These are phyloP conservation scores for Geotrichum reessii DNA, from an alignment of 1,139 yeast genomes.

Conservation along the genomic window DNA sequence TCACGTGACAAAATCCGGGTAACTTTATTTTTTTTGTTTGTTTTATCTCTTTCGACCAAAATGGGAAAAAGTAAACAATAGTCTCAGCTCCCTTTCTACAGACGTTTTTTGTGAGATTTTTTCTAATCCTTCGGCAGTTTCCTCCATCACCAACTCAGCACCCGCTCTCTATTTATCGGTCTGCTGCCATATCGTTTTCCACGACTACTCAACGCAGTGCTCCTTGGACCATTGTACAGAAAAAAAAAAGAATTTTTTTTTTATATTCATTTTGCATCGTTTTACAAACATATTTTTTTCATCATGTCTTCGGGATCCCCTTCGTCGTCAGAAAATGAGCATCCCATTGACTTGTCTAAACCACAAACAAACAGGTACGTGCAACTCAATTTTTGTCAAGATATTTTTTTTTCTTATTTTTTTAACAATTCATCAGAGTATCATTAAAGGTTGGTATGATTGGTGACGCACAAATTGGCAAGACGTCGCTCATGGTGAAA, in stretches of 20 bases:
- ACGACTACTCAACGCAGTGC: background rate
- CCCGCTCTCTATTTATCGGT: background rate
- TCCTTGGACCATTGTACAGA: background rate
- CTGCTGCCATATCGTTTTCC: background rate
- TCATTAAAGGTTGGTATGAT: slow-evolving; percentile 87
- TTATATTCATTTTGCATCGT: background rate
- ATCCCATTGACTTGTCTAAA: slow-evolving; percentile 19
- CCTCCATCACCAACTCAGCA: background rate
- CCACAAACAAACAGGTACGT: slow-evolving; percentile 20
- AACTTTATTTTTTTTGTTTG: background rate
- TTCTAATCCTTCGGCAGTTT: background rate
- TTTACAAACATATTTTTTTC: background rate
- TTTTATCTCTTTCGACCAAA: background rate
- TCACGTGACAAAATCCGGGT: background rate
- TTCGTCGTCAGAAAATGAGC: slow-evolving; percentile 16
- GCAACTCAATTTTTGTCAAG: background rate
- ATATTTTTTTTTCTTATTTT: background rate
- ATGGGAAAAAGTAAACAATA: slow-evolving; percentile 7
- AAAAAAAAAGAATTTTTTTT: background rate
- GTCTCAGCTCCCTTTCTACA: background rate
- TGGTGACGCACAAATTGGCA: slow-evolving; percentile 98
- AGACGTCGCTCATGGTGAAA: slow-evolving; percentile 93
- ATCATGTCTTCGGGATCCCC: slow-evolving; percentile 7
- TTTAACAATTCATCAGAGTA: slow-evolving; percentile 36
- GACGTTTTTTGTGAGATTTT: slow-evolving; percentile 1